Percentiles rank a stretch among this genome's conserved stretches.
Conservation (phyloP, 208 protist genomes). For the Trypanosoma mega region DNA sequence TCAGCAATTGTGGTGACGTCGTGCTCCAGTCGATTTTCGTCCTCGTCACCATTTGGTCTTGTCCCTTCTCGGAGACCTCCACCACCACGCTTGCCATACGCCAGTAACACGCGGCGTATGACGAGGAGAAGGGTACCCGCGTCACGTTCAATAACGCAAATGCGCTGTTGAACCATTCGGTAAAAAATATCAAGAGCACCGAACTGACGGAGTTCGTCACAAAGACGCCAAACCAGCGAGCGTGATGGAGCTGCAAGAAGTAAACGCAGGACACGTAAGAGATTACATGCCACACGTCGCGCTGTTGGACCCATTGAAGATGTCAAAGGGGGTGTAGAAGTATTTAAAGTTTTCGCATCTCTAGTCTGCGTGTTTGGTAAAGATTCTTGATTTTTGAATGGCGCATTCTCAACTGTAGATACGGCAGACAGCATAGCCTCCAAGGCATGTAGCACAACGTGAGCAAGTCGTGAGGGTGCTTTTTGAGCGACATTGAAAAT, state of each 20-base stretch:
- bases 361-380: neutral
- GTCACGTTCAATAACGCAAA: constrained; percentile 54
- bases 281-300: constrained; percentile 17
- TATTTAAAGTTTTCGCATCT: no score
- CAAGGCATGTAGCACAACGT: constrained; percentile 17
- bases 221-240: constrained; percentile 37
- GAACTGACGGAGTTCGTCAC: constrained; percentile 43
- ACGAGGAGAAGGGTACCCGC: constrained; percentile 60
- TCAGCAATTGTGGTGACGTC: no score
- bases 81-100: constrained; percentile 23
- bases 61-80: neutral
- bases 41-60: constrained; percentile 17
- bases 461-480: constrained; percentile 20
- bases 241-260: constrained; percentile 20
- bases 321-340: no score
- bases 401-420: neutral
- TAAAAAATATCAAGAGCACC: constrained; percentile 55
- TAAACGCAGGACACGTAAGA: constrained; percentile 24
- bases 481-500: constrained; percentile 32
- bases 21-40: no score
- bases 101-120: constrained; percentile 47
- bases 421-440: constrained; percentile 7
- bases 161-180: constrained; percentile 36
- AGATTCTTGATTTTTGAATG: neutral
- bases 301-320: neutral